These are phyloP conservation scores for Candida sakaeoensis DNA, from an alignment of 805 yeast species.

Conservation along the genomic window DNA sequence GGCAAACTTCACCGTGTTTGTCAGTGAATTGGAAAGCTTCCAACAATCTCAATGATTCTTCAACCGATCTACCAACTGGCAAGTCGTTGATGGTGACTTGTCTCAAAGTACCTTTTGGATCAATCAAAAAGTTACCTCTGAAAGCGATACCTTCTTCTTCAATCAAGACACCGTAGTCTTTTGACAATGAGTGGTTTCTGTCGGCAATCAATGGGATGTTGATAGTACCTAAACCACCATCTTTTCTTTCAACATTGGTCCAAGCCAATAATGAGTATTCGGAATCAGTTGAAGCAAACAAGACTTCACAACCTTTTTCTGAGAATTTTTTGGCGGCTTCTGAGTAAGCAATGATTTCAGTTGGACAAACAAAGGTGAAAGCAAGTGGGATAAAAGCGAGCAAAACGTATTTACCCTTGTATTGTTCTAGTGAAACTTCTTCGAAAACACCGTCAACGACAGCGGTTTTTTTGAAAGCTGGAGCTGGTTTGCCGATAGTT, in stretches of 20 bases:
- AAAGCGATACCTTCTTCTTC: constrained; percentile 96
- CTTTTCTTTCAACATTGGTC: constrained; percentile 95
- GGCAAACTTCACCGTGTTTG: constrained; percentile 98
- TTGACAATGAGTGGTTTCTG: constrained; percentile 91
- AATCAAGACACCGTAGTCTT: constrained; percentile 94
- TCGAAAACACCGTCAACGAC: constrained; percentile 95
- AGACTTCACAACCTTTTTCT: constrained; percentile 80
- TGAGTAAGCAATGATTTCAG: constrained; percentile 98
- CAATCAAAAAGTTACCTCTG: constrained; percentile 97
- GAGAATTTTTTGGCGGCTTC: constrained; percentile 89
- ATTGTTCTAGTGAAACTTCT: constrained; percentile 90
- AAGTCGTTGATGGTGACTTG: constrained; percentile 97
- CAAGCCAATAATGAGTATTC: constrained; percentile 97
- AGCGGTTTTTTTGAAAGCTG: constrained; percentile 93
- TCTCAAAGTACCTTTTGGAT: constrained; percentile 92
- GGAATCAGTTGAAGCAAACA: constrained; percentile 97
- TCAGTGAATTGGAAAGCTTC: constrained; percentile 99
- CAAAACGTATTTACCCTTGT: constrained; percentile 97
- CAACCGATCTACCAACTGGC: constrained; percentile 99
- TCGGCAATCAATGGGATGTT: constrained; percentile 94
- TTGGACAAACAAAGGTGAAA: constrained; percentile 99
- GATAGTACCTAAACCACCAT: constrained; percentile 97
- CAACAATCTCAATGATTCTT: constrained; percentile 93
- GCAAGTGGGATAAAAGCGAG: constrained; percentile 98
- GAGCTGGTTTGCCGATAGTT: constrained; percentile 92